Conservation (phyloP, 495 filamentous ascomycete genomes). For the Cudoniella acicularis region DNA sequence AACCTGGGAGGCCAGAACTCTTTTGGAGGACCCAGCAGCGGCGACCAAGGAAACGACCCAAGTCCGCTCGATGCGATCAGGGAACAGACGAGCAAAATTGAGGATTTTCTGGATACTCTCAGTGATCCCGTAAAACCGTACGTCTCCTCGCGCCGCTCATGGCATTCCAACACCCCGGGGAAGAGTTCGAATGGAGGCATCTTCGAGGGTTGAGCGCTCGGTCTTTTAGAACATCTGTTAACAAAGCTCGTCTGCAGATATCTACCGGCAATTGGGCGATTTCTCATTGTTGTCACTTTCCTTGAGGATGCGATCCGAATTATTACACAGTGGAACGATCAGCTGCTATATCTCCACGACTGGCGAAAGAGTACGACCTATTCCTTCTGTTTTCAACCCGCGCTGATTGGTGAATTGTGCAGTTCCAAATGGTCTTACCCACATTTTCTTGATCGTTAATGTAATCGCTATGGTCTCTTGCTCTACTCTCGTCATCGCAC, state of each 20-base stretch:
- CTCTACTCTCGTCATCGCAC: constrained; percentile 81
- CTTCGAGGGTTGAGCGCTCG: background rate
- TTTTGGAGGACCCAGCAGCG: constrained; percentile 63
- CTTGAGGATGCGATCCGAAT: constrained; percentile 95
- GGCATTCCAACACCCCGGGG: background rate
- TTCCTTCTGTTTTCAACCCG: constrained; percentile 5
- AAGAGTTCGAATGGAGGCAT: background rate
- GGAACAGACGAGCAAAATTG: constrained; percentile 95
- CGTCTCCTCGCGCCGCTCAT: constrained; percentile 28
- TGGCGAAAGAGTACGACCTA: constrained; percentile 81
- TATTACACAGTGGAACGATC: constrained; percentile 96
- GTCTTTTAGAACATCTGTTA: constrained; percentile 2
- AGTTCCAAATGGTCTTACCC: constrained; percentile 90
- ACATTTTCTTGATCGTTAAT: constrained; percentile 89
- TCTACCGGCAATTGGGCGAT: constrained; percentile 90
- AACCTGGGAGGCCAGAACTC: constrained; percentile 77
- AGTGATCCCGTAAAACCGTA: constrained; percentile 95
- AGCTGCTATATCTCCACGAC: constrained; percentile 87
- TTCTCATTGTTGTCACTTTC: constrained; percentile 97
- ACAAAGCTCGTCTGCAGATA: constrained; percentile 55
- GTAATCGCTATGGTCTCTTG: constrained; percentile 84
- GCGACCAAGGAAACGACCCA: constrained; percentile 64
- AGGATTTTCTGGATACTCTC: constrained; percentile 86
- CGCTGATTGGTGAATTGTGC: constrained; percentile 8
- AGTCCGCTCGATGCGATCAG: constrained; percentile 89